Percentiles rank a stretch among this genome's conserved stretches.
These are phyloP conservation scores for Pigoraptor vietnamica DNA, from an alignment of 78 protist species.

Conservation along the genomic window DNA sequence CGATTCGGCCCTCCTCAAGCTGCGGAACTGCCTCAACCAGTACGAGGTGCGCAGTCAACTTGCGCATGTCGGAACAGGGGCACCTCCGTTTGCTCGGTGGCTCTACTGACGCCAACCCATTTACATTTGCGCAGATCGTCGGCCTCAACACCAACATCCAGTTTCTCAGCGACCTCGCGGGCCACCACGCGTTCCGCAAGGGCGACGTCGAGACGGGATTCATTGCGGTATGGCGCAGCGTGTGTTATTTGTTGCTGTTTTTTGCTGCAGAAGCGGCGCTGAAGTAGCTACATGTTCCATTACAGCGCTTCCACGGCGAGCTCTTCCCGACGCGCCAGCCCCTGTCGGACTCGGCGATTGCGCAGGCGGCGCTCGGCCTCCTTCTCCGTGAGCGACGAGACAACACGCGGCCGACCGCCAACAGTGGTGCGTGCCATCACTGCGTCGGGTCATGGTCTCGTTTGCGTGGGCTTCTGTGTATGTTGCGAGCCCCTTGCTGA, in stretches of 20 bases:
- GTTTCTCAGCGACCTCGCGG: slow-evolving; percentile 76
- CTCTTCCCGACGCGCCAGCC: not conserved
- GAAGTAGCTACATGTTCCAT: too few relatives aligned
- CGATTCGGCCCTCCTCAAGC: slow-evolving; percentile 33
- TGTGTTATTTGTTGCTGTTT: not conserved
- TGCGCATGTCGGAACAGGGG: too few relatives aligned
- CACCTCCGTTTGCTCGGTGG: too few relatives aligned
- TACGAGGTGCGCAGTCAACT: too few relatives aligned
- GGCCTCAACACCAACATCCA: slow-evolving; percentile 86
- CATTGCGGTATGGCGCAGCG: slow-evolving; percentile 32
- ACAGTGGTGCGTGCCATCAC: not conserved
- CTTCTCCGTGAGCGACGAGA: not conserved
- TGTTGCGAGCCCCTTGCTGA: too few relatives aligned
- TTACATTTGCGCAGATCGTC: not conserved
- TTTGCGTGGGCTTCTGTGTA: not conserved
- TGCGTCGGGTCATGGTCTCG: too few relatives aligned
- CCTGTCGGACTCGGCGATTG: not conserved
- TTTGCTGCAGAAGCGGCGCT: too few relatives aligned
- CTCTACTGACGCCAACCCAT: too few relatives aligned
- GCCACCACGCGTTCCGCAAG: slow-evolving; percentile 55
- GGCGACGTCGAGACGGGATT: slow-evolving; percentile 83
- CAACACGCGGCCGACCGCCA: not conserved
- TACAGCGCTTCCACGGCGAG: not conserved
- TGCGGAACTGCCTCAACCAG: slow-evolving; percentile 79
- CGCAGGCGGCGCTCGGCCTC: not conserved